phyloP scores from a whole-genome alignment of 164 flowering plant genomes.

The grape (Vitis vinifera) region ASM3070453v1 NC_081822.1:5955501-5956000 shows the following conservation, averaged over 20 bases:
- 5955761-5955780: constrained; percentile 29
- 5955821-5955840: too few species aligned
- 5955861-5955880: not conserved
- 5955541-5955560: not conserved
- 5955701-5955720: constrained; percentile 82
- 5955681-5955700: constrained; percentile 70
- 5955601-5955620: constrained; percentile 36
- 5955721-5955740: constrained; percentile 86
- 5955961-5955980: too few species aligned
- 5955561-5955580: constrained; percentile 1
- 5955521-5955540: too few species aligned
- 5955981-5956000: too few species aligned
- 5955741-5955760: constrained; percentile 92
- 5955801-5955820: too few species aligned
- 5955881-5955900: not conserved
- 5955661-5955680: constrained; percentile 68
- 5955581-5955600: constrained; percentile 35
- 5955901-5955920: too few species aligned
- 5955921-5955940: too few species aligned
- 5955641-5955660: constrained; percentile 54
- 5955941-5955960: too few species aligned
- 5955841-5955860: not conserved
- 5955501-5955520: too few species aligned
- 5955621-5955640: constrained; percentile 38
- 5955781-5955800: not conserved